These are phyloP conservation scores for Magnolia sinica DNA, from an alignment of 164 flowering plant genomes.

Conservation along the genomic window DNA sequence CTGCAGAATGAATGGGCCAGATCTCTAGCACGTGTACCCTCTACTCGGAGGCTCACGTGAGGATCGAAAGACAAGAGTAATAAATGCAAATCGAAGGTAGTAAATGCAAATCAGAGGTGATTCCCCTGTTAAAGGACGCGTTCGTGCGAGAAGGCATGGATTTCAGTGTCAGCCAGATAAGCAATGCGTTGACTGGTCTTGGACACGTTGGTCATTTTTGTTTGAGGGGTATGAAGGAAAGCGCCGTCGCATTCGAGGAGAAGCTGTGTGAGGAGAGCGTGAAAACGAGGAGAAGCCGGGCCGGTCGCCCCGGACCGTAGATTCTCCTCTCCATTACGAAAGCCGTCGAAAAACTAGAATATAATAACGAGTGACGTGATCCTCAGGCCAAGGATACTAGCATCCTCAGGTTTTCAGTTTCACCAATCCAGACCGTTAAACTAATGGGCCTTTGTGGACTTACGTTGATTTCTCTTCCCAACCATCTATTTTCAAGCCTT, in stretches of 20 bases:
- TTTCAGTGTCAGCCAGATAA: neutral
- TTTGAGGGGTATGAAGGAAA: neutral
- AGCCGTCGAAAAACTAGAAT: neutral
- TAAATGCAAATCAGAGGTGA: too few relatives aligned
- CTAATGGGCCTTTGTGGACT: neutral
- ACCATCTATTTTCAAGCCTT: too few relatives aligned
- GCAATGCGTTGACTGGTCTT: neutral
- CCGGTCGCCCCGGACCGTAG: slow-evolving; percentile 1
- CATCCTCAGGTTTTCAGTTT: neutral
- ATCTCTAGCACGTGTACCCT: too few relatives aligned
- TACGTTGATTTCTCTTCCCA: too few relatives aligned
- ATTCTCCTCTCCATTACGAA: neutral
- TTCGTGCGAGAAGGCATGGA: neutral
- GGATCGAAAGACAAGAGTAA: slow-evolving; percentile 4
- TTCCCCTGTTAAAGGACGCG: too few relatives aligned
- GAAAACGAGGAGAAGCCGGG: slow-evolving; percentile 2
- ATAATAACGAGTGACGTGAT: neutral
- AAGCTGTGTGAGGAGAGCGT: neutral
- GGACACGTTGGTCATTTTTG: neutral
- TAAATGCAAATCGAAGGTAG: slow-evolving; percentile 9
- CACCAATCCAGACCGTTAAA: neutral
- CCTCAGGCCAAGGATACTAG: neutral
- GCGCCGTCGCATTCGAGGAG: neutral
- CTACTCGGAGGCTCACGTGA: too few relatives aligned
- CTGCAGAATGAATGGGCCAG: too few relatives aligned